Evolutionary conservation across 2,329 filamentous ascomycete species (phyloP).

Genomic region (Diplodia mutila): DNA sequence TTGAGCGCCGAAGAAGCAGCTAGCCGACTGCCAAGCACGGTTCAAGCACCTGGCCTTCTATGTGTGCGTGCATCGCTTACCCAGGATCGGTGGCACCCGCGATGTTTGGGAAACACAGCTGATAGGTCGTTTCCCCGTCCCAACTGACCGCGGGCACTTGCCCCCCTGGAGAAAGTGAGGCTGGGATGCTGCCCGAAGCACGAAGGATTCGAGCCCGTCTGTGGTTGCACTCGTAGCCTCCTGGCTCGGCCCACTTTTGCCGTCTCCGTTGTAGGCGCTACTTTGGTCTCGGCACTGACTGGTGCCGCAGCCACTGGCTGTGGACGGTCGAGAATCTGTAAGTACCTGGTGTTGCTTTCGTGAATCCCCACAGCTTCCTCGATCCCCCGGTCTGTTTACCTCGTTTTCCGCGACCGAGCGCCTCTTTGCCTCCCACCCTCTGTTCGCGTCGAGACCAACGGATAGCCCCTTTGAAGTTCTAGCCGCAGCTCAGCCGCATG

Average conservation of each 20-base stretch:
- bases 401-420: not conserved
- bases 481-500: not conserved
- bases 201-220: not conserved
- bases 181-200: not conserved
- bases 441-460: not conserved
- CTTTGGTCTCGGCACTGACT: not conserved
- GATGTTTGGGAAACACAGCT: not conserved
- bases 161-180: slow-evolving; percentile 10
- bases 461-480: not conserved
- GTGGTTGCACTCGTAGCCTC: not conserved
- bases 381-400: not conserved
- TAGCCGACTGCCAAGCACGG: slow-evolving; percentile 17
- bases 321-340: not conserved
- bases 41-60: not conserved
- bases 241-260: not conserved
- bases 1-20: not conserved
- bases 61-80: not conserved
- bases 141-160: not conserved
- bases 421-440: not conserved
- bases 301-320: not conserved
- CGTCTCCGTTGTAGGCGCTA: not conserved
- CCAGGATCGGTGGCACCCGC: not conserved
- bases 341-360: not conserved
- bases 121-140: not conserved
- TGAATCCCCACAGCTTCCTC: not conserved